Conservation (phyloP, 2,329 filamentous ascomycete genomes). For the Eutypa lata region DNA sequence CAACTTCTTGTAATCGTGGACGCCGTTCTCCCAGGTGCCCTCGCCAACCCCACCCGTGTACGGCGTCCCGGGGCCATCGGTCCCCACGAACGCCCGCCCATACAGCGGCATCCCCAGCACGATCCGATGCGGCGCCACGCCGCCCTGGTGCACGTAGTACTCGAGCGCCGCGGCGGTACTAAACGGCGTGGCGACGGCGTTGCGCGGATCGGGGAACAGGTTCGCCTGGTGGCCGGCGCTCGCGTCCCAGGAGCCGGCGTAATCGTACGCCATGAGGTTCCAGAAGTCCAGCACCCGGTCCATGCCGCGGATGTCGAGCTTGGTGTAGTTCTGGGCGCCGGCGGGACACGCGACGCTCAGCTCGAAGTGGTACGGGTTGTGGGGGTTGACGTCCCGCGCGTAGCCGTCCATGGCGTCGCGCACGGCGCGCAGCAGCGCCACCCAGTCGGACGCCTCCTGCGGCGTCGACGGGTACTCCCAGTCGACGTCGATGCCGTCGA, state of each 20-base stretch:
- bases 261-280: conserved; percentile 90
- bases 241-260: conserved; percentile 76
- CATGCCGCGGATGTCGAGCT: conserved; percentile 62
- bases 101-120: conserved; percentile 92
- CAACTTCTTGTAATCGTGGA: conserved; percentile 86
- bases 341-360: conserved; percentile 64
- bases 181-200: conserved; percentile 71
- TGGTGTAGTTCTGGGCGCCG: conserved; percentile 59
- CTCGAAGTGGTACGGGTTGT: conserved; percentile 53
- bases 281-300: conserved; percentile 67
- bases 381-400: conserved; percentile 33
- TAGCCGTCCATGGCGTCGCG: conserved; percentile 59
- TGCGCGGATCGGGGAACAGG: conserved; percentile 56
- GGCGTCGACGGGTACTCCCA: conserved; percentile 63
- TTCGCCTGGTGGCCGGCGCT: conserved; percentile 77
- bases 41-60: conserved; percentile 68
- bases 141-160: conserved; percentile 62
- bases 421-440: conserved; percentile 55
- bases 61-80: conserved; percentile 66
- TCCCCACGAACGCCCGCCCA: conserved; percentile 78
- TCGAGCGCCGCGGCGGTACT: conserved; percentile 68
- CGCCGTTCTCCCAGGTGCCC: conserved; percentile 80
- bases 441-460: conserved; percentile 54
- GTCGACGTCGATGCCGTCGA: conserved; percentile 69
- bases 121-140: conserved; percentile 68